These are phyloP conservation scores for Exophiala aquamarina DNA, from an alignment of 2,329 filamentous ascomycete species.

Conservation along the genomic window DNA sequence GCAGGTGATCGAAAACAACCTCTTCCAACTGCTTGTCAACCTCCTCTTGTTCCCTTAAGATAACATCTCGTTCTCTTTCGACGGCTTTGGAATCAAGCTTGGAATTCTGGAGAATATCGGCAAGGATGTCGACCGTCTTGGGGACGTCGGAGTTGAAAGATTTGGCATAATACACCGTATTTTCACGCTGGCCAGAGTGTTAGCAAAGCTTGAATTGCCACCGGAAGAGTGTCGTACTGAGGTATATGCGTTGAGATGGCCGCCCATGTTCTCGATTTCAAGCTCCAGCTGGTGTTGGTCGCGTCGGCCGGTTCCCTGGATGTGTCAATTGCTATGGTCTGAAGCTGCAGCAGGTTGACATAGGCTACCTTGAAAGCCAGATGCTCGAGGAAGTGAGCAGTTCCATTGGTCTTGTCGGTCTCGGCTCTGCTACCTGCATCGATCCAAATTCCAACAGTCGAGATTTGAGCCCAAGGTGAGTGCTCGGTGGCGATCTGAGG, in stretches of 20 bases:
- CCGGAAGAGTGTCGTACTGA: conserved; percentile 65
- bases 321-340: conserved; percentile 4
- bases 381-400: conserved; percentile 99
- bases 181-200: conserved; percentile 70
- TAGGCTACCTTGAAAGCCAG: conserved; percentile 91
- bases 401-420: conserved; percentile 98
- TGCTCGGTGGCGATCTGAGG: conserved; percentile 94
- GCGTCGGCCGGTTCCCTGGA: conserved; percentile 84
- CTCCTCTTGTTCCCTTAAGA: conserved; percentile 97
- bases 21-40: conserved; percentile 99
- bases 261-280: conserved; percentile 99
- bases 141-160: conserved; percentile 97
- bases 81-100: conserved; percentile 92
- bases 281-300: conserved; percentile 97
- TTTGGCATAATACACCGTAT: conserved; percentile 99
- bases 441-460: conserved; percentile 98
- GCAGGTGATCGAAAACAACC: conserved; percentile 98
- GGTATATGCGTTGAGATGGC: conserved; percentile 98
- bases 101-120: conserved; percentile 99
- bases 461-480: conserved; percentile 97
- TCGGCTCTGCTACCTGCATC: conserved; percentile 97
- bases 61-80: conserved; percentile 97
- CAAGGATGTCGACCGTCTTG: conserved; percentile 94
- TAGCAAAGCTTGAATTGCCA: conserved; percentile 13
- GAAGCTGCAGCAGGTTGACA: not conserved